phyloP scores from a whole-genome alignment of 1,139 yeast genomes.

The Geotrichum citri-aurantii region DNA sequence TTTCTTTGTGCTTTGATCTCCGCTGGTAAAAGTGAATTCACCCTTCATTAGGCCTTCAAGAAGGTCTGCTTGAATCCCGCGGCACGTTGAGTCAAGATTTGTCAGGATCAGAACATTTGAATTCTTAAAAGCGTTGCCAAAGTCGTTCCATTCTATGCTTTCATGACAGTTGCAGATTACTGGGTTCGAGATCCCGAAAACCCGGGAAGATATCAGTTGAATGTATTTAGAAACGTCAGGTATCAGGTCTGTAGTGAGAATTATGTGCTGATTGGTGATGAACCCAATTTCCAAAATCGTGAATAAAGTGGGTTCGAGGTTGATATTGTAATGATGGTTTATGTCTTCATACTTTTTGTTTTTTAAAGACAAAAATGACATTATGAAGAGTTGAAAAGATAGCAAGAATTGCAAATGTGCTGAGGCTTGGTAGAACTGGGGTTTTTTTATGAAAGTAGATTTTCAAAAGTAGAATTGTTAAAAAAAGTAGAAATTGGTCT shows the following conservation, averaged over 20 bases:
- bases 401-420: too few species aligned
- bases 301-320: conserved; percentile 21
- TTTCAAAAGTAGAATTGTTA: too few species aligned
- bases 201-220: conserved; percentile 18
- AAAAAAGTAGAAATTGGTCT: too few species aligned
- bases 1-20: conserved; percentile 13
- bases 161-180: conserved; percentile 11
- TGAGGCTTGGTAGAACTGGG: too few species aligned
- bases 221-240: conserved; percentile 21
- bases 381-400: not conserved
- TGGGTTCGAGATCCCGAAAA: conserved; percentile 9
- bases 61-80: conserved; percentile 27
- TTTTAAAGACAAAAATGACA: not conserved
- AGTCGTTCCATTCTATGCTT: conserved; percentile 8
- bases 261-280: conserved; percentile 28
- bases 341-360: not conserved
- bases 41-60: conserved; percentile 23
- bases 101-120: conserved; percentile 24
- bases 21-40: not conserved
- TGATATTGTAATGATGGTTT: not conserved
- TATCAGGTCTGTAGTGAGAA: conserved; percentile 25
- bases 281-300: conserved; percentile 26
- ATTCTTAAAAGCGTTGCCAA: conserved; percentile 7
- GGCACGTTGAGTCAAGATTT: conserved; percentile 28
- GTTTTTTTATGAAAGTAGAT: too few species aligned